phyloP scores from a whole-genome alignment of 495 filamentous ascomycete species.

The Bacidia rubella region DNA sequence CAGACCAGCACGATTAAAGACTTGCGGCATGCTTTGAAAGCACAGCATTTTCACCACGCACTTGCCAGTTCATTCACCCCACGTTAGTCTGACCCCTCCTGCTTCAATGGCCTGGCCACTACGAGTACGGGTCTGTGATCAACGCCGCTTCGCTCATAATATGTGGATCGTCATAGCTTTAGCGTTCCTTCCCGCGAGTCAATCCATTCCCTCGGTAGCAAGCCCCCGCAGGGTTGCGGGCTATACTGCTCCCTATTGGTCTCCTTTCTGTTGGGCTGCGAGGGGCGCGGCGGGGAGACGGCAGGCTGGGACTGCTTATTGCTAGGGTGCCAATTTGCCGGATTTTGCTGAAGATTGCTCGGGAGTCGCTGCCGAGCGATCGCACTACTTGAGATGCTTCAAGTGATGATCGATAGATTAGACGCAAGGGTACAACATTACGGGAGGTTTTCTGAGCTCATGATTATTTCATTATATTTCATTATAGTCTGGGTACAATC shows the following conservation, averaged over 20 bases:
- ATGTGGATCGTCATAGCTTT: neutral
- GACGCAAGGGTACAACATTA: too few species aligned
- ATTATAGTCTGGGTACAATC: too few species aligned
- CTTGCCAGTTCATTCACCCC: neutral
- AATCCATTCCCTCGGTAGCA: neutral
- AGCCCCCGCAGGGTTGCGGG: neutral
- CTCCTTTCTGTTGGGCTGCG: neutral
- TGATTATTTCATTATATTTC: too few species aligned
- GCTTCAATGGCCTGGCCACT: too few species aligned
- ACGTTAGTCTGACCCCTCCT: too few species aligned
- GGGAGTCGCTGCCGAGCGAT: neutral
- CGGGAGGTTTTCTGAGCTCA: too few species aligned
- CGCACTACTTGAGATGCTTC: too few species aligned
- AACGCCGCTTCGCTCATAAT: too few species aligned
- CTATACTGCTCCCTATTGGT: neutral
- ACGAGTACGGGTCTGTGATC: too few species aligned
- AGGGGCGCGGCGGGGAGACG: neutral
- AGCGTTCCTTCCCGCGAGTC: neutral
- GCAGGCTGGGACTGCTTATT: neutral
- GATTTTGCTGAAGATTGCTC: constrained; percentile 2
- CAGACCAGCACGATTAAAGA: neutral
- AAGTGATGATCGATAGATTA: too few species aligned
- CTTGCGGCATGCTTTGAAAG: neutral
- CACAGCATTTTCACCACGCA: neutral
- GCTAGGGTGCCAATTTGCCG: neutral